Evolutionary conservation across 805 yeast genomes (phyloP).

Genomic region (Suhomyces emberorum): DNA sequence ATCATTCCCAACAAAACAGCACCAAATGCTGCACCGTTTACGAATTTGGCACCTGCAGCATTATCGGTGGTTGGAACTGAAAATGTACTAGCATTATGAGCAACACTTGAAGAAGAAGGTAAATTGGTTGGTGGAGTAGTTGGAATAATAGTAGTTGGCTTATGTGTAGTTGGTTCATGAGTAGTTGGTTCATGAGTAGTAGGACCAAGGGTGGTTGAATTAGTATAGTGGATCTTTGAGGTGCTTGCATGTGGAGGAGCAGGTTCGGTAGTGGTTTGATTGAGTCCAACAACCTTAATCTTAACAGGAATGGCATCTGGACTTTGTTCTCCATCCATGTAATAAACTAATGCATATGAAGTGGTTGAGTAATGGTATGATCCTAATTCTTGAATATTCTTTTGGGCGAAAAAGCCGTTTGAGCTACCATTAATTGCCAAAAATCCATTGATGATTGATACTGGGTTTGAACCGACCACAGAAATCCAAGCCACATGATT

Average conservation of each 20-base stretch:
- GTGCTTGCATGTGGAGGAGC: conserved; percentile 14
- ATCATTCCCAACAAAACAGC: conserved; percentile 4
- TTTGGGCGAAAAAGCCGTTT: conserved; percentile 36
- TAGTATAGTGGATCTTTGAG: background rate
- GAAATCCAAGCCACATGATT: conserved; percentile 9
- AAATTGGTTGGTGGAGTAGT: background rate
- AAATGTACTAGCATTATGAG: conserved; percentile 3
- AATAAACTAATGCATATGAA: conserved; percentile 15
- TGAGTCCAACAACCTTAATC: conserved; percentile 5
- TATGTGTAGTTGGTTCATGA: too few relatives aligned
- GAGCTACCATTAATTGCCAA: conserved; percentile 28
- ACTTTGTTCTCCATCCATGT: conserved; percentile 28
- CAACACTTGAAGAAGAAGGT: background rate
- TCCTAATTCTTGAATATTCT: conserved; percentile 34
- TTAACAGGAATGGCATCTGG: conserved; percentile 16
- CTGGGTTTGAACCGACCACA: conserved; percentile 10
- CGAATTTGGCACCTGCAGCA: conserved; percentile 8
- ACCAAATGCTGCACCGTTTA: conserved; percentile 5
- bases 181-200: background rate
- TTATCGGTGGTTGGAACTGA: conserved; percentile 7
- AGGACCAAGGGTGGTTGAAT: too few relatives aligned
- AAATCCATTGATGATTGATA: conserved; percentile 16
- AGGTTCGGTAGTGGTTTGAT: conserved; percentile 1
- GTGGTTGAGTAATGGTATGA: conserved; percentile 38
- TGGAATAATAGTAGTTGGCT: background rate